Evolutionary conservation across 768 basidiomycete species (phyloP), one percentile per base, ranked within the genome.

Genomic region (Hortiboletus flavorubellus): DNA sequence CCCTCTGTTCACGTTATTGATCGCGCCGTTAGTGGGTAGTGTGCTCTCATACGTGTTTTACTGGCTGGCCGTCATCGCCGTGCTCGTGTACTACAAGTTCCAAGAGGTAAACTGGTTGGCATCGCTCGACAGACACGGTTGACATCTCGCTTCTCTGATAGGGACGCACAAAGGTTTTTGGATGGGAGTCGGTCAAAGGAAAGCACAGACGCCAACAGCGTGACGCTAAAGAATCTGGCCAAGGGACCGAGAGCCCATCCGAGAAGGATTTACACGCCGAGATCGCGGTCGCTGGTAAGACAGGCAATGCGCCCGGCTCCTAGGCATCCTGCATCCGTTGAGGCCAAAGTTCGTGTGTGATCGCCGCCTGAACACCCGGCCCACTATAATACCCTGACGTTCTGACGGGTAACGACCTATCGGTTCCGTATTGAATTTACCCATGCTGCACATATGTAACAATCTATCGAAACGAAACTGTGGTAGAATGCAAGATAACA

Each of bases 1-100:
- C 2, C 16, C 21, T 23, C 46, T 42, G 6, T 46, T 46, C 47
- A 45, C 43, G 18, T 37, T 14, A 35, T 12, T 49, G 18, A 60
- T 43, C 46, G 10, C 35, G 41, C 21, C 56, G 8, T 35, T 57
- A 83, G 81, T 87, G 55, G 93, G 95, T 12, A 81, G 87, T 2
- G 79, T 98, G 21, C 76, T 96, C n/a, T 75, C 85, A 0, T 98
- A 98, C 69, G 83, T 91, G 46, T 89, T 92, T 72, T 98, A 95
- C 76, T 98, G 95, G 95, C 59, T 97, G 57, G 82, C 86, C 12
- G 89, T 89, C 60, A 84, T 95, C 44, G 80, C 65, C 34, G 75
- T 75, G 3, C 78, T 98, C 49, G 65, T 89, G 48, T 80, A 72
- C 60, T 73, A 89, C 76, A 91, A 91, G 72, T 89, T 71, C 64